Percentiles rank a stretch among this genome's conserved stretches.
phyloP scores from a whole-genome alignment of 2,329 filamentous ascomycete genomes.

The Venturia effusa region DNA sequence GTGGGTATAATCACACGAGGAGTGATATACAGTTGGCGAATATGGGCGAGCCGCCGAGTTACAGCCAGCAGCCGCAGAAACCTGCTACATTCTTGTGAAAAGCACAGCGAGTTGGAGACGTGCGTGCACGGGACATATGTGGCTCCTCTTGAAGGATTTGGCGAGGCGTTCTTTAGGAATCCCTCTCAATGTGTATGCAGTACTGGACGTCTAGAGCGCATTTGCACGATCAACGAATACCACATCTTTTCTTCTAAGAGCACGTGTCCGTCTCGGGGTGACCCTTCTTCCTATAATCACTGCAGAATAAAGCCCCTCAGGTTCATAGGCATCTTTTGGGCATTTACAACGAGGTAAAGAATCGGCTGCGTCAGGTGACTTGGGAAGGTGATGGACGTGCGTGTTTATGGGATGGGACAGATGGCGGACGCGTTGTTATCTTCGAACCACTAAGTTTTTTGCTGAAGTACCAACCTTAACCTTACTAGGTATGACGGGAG shows the following conservation, averaged over 20 bases:
- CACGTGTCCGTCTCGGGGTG: too few species aligned
- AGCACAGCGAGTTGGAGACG: neutral
- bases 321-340: too few species aligned
- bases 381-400: too few species aligned
- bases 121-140: neutral
- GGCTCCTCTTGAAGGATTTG: neutral
- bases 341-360: neutral
- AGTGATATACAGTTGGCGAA: constrained; percentile 7
- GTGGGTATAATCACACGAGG: neutral
- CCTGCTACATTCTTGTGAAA: neutral
- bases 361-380: too few species aligned
- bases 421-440: too few species aligned
- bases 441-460: too few species aligned
- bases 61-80: constrained; percentile 5
- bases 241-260: neutral
- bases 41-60: constrained; percentile 10
- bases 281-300: too few species aligned
- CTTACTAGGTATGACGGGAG: too few species aligned
- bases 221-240: neutral
- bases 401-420: too few species aligned
- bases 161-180: neutral
- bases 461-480: too few species aligned
- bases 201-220: neutral
- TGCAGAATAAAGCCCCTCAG: too few species aligned
- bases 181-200: neutral